A percentile compares a stretch with the other conserved stretches of the same genome.
Evolutionary conservation across 176 grass and related monocot genomes (phyloP).

Genomic region (Hordeum marinum): DNA sequence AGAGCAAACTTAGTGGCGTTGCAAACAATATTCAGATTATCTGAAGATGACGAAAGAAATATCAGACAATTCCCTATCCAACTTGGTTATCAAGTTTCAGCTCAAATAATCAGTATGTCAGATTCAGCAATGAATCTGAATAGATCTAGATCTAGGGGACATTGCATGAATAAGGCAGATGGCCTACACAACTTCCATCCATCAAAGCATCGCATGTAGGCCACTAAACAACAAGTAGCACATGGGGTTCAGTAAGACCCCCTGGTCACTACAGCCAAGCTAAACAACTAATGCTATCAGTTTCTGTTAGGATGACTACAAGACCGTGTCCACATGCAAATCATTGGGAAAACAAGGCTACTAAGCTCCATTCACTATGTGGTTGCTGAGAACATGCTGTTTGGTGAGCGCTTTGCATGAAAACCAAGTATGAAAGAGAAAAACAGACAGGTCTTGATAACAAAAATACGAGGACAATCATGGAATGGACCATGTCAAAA

Average conservation of each 20-base stretch:
- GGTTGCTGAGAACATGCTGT: neutral
- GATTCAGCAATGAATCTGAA: neutral
- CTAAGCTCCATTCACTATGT: neutral
- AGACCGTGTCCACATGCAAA: neutral
- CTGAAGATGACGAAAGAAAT: neutral
- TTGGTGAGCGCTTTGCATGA: neutral
- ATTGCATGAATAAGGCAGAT: neutral
- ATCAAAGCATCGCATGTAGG: neutral
- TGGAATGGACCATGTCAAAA: neutral
- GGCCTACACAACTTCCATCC: neutral
- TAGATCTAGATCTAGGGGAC: neutral
- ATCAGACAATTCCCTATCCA: neutral
- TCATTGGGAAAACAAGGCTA: neutral
- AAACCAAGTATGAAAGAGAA: neutral
- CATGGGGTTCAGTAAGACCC: neutral
- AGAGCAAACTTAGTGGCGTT: neutral
- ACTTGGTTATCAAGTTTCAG: neutral
- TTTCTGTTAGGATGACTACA: neutral
- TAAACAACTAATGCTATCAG: neutral
- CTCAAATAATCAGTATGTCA: neutral
- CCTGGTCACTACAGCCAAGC: neutral
- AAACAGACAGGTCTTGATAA: neutral
- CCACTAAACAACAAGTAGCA: constrained; percentile 13
- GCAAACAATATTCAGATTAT: neutral
- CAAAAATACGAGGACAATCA: neutral